Evolutionary conservation across 495 filamentous ascomycete species (phyloP).

Genomic region (Tuber indicum): DNA sequence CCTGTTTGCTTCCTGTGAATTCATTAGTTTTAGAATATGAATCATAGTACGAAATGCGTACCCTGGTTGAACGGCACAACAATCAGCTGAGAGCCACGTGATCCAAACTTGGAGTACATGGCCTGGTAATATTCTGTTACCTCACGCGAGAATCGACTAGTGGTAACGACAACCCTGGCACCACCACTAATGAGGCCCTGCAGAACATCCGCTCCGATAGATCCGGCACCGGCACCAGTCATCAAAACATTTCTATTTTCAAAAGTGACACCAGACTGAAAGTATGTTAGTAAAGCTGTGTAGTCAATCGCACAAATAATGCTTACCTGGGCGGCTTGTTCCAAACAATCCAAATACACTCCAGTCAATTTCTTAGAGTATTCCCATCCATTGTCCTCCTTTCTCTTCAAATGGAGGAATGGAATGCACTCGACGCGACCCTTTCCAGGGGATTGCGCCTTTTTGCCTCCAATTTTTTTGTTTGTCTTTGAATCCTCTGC

Average conservation of each 20-base stretch:
- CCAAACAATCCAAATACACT: slow-evolving; percentile 81
- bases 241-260: slow-evolving; percentile 94
- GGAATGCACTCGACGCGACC: slow-evolving; percentile 78
- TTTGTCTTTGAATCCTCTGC: slow-evolving; percentile 62
- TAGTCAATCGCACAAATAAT: background rate
- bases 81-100: slow-evolving; percentile 88
- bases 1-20: slow-evolving; percentile 70
- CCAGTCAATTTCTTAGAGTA: slow-evolving; percentile 98
- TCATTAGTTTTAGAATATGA: slow-evolving; percentile 1
- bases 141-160: slow-evolving; percentile 89
- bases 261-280: slow-evolving; percentile 69
- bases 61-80: slow-evolving; percentile 98
- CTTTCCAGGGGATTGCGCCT: slow-evolving; percentile 22
- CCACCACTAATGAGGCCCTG: slow-evolving; percentile 95
- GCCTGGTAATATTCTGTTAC: slow-evolving; percentile 99
- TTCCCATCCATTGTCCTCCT: slow-evolving; percentile 91
- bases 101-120: slow-evolving; percentile 92
- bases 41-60: background rate
- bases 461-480: slow-evolving; percentile 47
- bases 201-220: slow-evolving; percentile 96
- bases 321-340: slow-evolving; percentile 65
- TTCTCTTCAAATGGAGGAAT: slow-evolving; percentile 94
- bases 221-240: slow-evolving; percentile 96
- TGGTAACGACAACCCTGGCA: slow-evolving; percentile 92
- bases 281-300: slow-evolving; percentile 15